Base-by-base conservation (phyloP, 2,329 filamentous ascomycete genomes). In the Colletotrichum gigasporum region DNA sequence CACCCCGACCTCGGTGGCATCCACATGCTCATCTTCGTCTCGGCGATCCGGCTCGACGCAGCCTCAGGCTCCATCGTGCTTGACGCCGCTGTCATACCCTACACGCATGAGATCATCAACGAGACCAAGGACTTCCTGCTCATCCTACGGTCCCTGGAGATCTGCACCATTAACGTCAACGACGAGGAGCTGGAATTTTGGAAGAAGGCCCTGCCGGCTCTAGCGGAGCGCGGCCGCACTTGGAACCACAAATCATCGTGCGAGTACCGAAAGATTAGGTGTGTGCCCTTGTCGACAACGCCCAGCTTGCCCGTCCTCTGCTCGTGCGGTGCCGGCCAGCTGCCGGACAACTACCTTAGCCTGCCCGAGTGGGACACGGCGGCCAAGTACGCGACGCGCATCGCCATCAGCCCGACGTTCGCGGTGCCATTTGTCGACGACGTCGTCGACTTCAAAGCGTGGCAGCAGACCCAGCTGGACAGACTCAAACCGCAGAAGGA, bases 181-280 rank as follows among this genome's bases (percentile, higher is more conserved):
- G 85, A 86, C 10, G 83, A 80, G n/a, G 90, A 91, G 35, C 76
- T 93, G 3, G 73, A 83, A 1, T 73, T 83, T 9, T 85, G 82
- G 83, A 83, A 83, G 68, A 75, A 72, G 35, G 57, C 71, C 1
- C 70, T 85, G 3, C 82, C 82, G 0, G 75, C 79, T 0, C 65
- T 83, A 48, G 81, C 72, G 1, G 83, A 86, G 71, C 75, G 83
- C 28, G 83, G 81, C 65, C 78, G 83, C n/a, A 81, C 78, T 4
- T 85, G 82, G 81, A 68, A 62, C 2, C 83, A 85, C 68, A 62
- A 64, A 3, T 50, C 71, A 0, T 67, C 52, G 2, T 85, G 83
- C 64, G 82, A 83, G 68, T 85, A 85, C 66, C 73, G 69, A 55
- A 70, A 50, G 28, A 67, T 68, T 2, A 72, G 73, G 2, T 74